Evolutionary conservation across 2,329 filamentous ascomycete genomes (phyloP), one percentile per base, ranked within the genome.

Genomic region (Diaporthe eres): DNA sequence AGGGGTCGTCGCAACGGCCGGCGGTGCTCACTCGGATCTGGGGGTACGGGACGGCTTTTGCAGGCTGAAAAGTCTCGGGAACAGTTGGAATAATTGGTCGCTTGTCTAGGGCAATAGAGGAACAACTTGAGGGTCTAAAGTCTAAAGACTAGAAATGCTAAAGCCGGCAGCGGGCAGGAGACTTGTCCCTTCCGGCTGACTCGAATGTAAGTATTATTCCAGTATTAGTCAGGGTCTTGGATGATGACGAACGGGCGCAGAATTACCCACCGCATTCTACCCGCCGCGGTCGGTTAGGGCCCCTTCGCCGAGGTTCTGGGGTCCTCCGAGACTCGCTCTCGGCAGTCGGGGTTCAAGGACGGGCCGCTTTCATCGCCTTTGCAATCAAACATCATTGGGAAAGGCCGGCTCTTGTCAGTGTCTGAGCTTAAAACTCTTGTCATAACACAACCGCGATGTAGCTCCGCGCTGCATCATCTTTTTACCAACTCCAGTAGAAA

Each of bases 241-340:
- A 70, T 55, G 65, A 70, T 70, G 65, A 70, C 65, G 65, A 70
- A 70, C 65, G 47, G 65, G 49, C 65, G n/a, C 65, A 70, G 49
- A 70, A 70, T 53, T 53, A 53, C 47, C 63, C 63, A 68, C 65
- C 47, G 47, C 4, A 10, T 22, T 49, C 61, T 67, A 47, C 31
- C 25, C 37, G 65, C 65, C 47, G 65, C 47, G 65, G 47, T 68
- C 65, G 65, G 57, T 25, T n/a, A 42, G 65, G 65, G 15, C 65
- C 34, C 47, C 12, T 42, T 55, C 65, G 65, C 65, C 47, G 65
- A 70, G 65, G 65, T 55, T 70, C 47, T 70, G 22, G 49, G 49
- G 34, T 42, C 65, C 49, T 55, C 65, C 65, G 65, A 70, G 34
- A 42, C 49, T 70, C 65, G 65, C 65, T 70, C 49, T 70, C 65